Conservation (phyloP, 1,284 basidiomycete genomes). For the Pyrrhoderma lamaoense region DNA sequence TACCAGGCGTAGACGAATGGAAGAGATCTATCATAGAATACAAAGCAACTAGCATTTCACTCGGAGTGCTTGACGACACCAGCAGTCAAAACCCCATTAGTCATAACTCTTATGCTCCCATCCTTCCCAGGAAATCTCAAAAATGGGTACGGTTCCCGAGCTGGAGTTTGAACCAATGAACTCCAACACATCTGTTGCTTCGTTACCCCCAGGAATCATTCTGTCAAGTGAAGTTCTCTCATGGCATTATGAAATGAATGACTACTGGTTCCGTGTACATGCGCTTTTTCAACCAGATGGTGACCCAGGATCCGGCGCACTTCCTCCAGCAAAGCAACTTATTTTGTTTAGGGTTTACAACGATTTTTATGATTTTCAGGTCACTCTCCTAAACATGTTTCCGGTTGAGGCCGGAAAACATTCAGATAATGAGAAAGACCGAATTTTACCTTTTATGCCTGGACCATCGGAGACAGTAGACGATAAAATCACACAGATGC, state of each 20-base stretch:
- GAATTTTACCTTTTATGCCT: constrained; percentile 94
- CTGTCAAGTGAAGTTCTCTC: constrained; percentile 88
- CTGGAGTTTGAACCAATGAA: constrained; percentile 22
- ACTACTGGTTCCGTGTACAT: constrained; percentile 96
- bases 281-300: constrained; percentile 79
- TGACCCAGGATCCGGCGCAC: constrained; percentile 33
- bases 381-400: constrained; percentile 78
- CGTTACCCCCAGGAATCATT: constrained; percentile 73
- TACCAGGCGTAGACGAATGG: constrained; percentile 98
- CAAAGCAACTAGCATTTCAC: constrained; percentile 92
- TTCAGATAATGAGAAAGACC: constrained; percentile 35
- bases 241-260: constrained; percentile 93
- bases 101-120: constrained; percentile 35
- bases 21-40: constrained; percentile 92
- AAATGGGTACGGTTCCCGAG: constrained; percentile 19
- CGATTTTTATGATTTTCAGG: constrained; percentile 98
- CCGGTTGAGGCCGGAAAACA: constrained; percentile 84
- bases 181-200: constrained; percentile 28
- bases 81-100: constrained; percentile 37
- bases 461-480: constrained; percentile 84
- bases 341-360: constrained; percentile 94
- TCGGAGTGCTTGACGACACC: constrained; percentile 79
- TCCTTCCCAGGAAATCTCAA: constrained; percentile 20
- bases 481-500: constrained; percentile 76
- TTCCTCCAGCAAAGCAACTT: constrained; percentile 71